phyloP scores from a whole-genome alignment of 805 yeast species.

The Candida methanosorbosa region DNA sequence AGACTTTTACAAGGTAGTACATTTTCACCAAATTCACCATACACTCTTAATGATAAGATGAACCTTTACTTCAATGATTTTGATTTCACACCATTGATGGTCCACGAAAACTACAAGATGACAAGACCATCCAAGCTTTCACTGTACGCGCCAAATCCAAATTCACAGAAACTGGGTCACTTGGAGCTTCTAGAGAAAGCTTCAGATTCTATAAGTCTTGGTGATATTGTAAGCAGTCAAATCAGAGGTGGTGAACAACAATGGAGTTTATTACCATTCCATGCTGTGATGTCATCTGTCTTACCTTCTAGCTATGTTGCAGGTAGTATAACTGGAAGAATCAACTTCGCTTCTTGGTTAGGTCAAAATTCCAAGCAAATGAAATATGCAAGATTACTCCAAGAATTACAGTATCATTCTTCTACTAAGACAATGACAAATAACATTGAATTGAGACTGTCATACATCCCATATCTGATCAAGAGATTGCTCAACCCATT shows the following conservation, averaged over 20 bases:
- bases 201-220: slow-evolving; percentile 78
- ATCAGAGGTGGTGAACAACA: slow-evolving; percentile 90
- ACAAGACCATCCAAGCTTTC: slow-evolving; percentile 44
- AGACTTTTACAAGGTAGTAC: slow-evolving; percentile 53
- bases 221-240: slow-evolving; percentile 71
- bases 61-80: slow-evolving; percentile 90
- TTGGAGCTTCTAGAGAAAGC: slow-evolving; percentile 65
- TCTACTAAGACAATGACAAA: slow-evolving; percentile 73
- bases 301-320: slow-evolving; percentile 68
- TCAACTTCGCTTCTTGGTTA: slow-evolving; percentile 76
- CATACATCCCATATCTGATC: slow-evolving; percentile 61
- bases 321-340: slow-evolving; percentile 61
- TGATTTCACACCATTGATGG: slow-evolving; percentile 91
- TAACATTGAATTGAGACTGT: slow-evolving; percentile 63
- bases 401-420: slow-evolving; percentile 83
- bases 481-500: slow-evolving; percentile 54
- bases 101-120: slow-evolving; percentile 82
- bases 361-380: slow-evolving; percentile 84
- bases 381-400: slow-evolving; percentile 71
- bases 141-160: slow-evolving; percentile 7
- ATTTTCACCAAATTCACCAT: slow-evolving; percentile 43
- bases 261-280: slow-evolving; percentile 90
- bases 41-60: slow-evolving; percentile 69
- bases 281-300: slow-evolving; percentile 79
- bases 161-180: slow-evolving; percentile 38